A percentile compares a stretch with the other conserved stretches of the same genome.
phyloP scores from a whole-genome alignment of 75 land plant species.

The Pinus albicaulis region DNA sequence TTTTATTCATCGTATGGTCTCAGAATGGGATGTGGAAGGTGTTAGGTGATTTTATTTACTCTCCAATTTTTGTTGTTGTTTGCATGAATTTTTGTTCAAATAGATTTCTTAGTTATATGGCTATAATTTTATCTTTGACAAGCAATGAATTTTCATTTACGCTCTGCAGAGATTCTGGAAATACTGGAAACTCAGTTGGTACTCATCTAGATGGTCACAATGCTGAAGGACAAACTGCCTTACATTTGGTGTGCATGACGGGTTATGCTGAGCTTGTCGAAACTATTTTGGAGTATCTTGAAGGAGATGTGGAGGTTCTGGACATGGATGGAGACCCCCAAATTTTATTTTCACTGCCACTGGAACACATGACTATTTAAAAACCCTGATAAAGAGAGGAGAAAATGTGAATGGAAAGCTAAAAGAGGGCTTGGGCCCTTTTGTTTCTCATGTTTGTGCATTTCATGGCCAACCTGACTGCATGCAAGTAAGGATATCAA shows the following conservation, averaged over 20 bases:
- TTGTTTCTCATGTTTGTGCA: conserved; percentile 94
- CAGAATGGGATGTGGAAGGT: conserved; percentile 68
- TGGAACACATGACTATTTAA: conserved; percentile 82
- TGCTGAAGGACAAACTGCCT: conserved; percentile 87
- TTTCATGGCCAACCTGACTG: conserved; percentile 96
- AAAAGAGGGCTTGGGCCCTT: conserved; percentile 82
- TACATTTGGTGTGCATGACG: conserved; percentile 87
- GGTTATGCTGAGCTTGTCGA: conserved; percentile 73
- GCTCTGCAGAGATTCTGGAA: conserved; percentile 49
- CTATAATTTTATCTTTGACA: neutral
- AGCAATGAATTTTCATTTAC: neutral
- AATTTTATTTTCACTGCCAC: conserved; percentile 86
- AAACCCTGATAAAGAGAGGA: conserved; percentile 56
- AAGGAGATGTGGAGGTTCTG: conserved; percentile 78
- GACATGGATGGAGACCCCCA: conserved; percentile 96
- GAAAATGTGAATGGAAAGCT: conserved; percentile 74
- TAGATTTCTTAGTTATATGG: neutral
- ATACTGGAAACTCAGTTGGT: conserved; percentile 27
- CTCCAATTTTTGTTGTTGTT: neutral
- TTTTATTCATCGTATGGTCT: conserved; percentile 61
- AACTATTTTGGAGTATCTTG: conserved; percentile 62
- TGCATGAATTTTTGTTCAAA: neutral
- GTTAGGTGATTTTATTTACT: conserved; percentile 46
- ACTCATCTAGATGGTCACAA: conserved; percentile 72
- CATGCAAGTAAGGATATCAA: conserved; percentile 62